A percentile compares a stretch with the other conserved stretches of the same genome.
Conservation (phyloP, 768 basidiomycete genomes). For the Amanita rimosa region DNA sequence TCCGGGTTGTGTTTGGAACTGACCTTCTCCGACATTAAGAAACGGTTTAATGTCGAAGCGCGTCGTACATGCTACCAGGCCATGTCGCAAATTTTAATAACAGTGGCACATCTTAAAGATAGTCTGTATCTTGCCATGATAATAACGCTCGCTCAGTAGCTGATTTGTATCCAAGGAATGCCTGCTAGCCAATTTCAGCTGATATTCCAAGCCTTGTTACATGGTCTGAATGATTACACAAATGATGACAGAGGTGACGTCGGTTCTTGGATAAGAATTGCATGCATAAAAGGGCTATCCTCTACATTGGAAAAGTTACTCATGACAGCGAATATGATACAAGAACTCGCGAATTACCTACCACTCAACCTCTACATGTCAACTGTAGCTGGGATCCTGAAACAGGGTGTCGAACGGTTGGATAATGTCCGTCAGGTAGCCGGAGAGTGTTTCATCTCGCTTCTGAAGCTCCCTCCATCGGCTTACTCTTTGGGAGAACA, state of each 20-base stretch:
- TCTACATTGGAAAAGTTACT: slow-evolving; percentile 42
- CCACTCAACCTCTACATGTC: slow-evolving; percentile 44
- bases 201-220: slow-evolving; percentile 45
- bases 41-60: slow-evolving; percentile 23
- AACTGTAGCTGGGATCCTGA: slow-evolving; percentile 59
- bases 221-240: slow-evolving; percentile 83
- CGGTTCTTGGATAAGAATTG: slow-evolving; percentile 88
- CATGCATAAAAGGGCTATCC: slow-evolving; percentile 59
- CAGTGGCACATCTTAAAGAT: slow-evolving; percentile 29
- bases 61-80: slow-evolving; percentile 31
- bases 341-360: slow-evolving; percentile 46
- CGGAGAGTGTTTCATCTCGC: slow-evolving; percentile 43
- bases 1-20: background rate
- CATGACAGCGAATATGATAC: slow-evolving; percentile 24
- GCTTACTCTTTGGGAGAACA: slow-evolving; percentile 21
- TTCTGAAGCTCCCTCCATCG: slow-evolving; percentile 40
- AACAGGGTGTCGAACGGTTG: slow-evolving; percentile 84
- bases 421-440: slow-evolving; percentile 84
- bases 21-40: background rate
- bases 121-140: slow-evolving; percentile 25
- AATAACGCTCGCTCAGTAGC: background rate
- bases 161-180: slow-evolving; percentile 26
- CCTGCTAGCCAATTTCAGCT: slow-evolving; percentile 30
- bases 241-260: slow-evolving; percentile 94
- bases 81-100: slow-evolving; percentile 36